These are phyloP conservation scores for Penicillium sumatraense DNA, from an alignment of 2,329 filamentous ascomycete species.

Conservation along the genomic window DNA sequence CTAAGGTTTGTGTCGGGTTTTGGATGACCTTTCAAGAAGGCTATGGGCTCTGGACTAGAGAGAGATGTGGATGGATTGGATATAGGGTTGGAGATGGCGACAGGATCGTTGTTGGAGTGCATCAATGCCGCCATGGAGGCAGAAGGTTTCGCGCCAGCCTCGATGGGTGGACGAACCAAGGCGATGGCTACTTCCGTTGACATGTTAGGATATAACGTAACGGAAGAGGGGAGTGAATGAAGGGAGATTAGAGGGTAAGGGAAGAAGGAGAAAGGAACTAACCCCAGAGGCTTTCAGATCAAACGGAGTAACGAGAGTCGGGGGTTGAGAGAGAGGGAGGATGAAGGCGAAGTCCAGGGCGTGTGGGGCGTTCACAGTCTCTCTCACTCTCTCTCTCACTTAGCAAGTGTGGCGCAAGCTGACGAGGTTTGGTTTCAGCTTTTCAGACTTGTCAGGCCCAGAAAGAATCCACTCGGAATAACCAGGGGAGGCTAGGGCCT, in stretches of 20 bases:
- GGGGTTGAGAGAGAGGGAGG: conserved; percentile 9
- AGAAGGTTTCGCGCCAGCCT: conserved; percentile 36
- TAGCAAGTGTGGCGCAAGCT: conserved; percentile 52
- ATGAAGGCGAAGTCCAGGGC: conserved; percentile 30
- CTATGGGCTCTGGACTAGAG: conserved; percentile 35
- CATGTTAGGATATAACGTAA: conserved; percentile 39
- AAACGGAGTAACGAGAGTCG: conserved; percentile 14
- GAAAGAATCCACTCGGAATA: conserved; percentile 23
- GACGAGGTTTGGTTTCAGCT: conserved; percentile 43
- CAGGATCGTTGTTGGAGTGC: conserved; percentile 46
- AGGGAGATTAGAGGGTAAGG: not conserved
- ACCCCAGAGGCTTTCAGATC: conserved; percentile 22
- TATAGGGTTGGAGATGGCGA: conserved; percentile 42
- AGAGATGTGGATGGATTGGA: conserved; percentile 33
- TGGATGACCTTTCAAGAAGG: conserved; percentile 39
- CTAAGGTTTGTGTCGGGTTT: conserved; percentile 44
- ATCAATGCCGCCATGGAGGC: conserved; percentile 51
- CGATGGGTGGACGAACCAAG: conserved; percentile 35
- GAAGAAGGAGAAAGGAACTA: conserved; percentile 12
- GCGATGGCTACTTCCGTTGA: conserved; percentile 37
- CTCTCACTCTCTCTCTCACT: conserved; percentile 26
- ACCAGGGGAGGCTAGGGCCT: conserved; percentile 20
- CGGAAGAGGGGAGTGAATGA: conserved; percentile 4
- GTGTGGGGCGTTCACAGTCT: conserved; percentile 38
- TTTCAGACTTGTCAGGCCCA: conserved; percentile 26